Evolutionary conservation across 2,329 filamentous ascomycete genomes (phyloP).

Genomic region (Alternaria burnsii): DNA sequence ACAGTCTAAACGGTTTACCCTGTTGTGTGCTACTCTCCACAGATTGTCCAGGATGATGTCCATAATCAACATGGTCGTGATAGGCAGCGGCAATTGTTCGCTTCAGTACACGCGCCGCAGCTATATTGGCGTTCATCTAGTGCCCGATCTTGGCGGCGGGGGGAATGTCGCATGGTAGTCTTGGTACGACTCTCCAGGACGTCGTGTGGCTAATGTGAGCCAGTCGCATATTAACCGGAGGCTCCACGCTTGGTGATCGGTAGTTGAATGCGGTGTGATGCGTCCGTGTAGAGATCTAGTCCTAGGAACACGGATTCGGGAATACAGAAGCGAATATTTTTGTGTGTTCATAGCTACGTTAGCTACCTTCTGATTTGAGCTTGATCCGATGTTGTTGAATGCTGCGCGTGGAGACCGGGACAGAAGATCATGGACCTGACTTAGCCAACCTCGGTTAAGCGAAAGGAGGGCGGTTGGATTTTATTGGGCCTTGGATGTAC

Average conservation of each 20-base stretch:
- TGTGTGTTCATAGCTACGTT: neutral
- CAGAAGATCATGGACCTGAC: neutral
- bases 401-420: neutral
- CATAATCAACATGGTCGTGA: constrained; percentile 26
- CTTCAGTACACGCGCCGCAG: constrained; percentile 25
- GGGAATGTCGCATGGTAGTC: constrained; percentile 14
- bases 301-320: neutral
- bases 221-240: constrained; percentile 7
- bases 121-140: constrained; percentile 32
- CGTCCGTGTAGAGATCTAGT: neutral
- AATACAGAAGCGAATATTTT: neutral
- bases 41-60: constrained; percentile 24
- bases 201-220: constrained; percentile 12
- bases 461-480: neutral
- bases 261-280: constrained; percentile 5
- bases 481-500: neutral
- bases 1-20: constrained; percentile 10
- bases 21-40: constrained; percentile 21
- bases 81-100: constrained; percentile 29
- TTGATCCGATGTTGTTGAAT: neutral
- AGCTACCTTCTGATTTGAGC: neutral
- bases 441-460: neutral
- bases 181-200: constrained; percentile 10
- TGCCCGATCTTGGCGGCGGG: constrained; percentile 32
- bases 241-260: neutral